These are phyloP conservation scores for Candida montana DNA, from an alignment of 805 yeast genomes.

Conservation along the genomic window DNA sequence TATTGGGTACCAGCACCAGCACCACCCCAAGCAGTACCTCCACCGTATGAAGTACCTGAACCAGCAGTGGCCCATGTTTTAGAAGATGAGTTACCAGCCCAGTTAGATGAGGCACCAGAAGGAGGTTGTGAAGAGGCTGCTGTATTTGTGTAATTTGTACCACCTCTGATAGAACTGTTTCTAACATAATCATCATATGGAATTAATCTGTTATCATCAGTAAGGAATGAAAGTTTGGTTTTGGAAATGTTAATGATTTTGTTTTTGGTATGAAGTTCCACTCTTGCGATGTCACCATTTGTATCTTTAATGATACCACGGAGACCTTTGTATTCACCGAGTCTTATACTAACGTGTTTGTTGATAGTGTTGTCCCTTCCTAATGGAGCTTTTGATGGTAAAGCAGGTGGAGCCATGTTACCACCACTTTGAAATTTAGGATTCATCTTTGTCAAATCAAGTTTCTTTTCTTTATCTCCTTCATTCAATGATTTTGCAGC, in stretches of 20 bases:
- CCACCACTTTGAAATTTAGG: slow-evolving; percentile 54
- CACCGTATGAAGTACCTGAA: slow-evolving; percentile 36
- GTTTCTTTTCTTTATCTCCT: slow-evolving; percentile 33
- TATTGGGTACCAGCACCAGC: slow-evolving; percentile 29
- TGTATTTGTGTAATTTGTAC: slow-evolving; percentile 14
- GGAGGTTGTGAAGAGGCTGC: slow-evolving; percentile 4
- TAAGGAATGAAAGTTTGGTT: slow-evolving; percentile 66
- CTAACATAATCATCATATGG: slow-evolving; percentile 79
- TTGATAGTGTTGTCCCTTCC: slow-evolving; percentile 82
- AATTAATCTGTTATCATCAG: slow-evolving; percentile 61
- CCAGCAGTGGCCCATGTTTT: slow-evolving; percentile 32
- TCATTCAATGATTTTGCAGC: slow-evolving; percentile 67
- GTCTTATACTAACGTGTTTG: slow-evolving; percentile 80
- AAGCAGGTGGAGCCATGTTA: slow-evolving; percentile 55
- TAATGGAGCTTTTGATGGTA: slow-evolving; percentile 42
- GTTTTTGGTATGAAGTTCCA: slow-evolving; percentile 88
- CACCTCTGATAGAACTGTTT: slow-evolving; percentile 26
- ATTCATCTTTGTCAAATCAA: slow-evolving; percentile 81
- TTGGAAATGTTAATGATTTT: slow-evolving; percentile 84
- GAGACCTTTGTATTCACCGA: slow-evolving; percentile 91
- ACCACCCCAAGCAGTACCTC: slow-evolving; percentile 39
- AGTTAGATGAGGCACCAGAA: slow-evolving; percentile 28
- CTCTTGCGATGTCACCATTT: slow-evolving; percentile 85
- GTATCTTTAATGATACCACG: slow-evolving; percentile 92
- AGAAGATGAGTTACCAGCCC: slow-evolving; percentile 28